Percentiles rank a stretch among this genome's conserved stretches.
These are phyloP conservation scores for Tephrocybe sp. DNA, from an alignment of 768 basidiomycete species.

Conservation along the genomic window DNA sequence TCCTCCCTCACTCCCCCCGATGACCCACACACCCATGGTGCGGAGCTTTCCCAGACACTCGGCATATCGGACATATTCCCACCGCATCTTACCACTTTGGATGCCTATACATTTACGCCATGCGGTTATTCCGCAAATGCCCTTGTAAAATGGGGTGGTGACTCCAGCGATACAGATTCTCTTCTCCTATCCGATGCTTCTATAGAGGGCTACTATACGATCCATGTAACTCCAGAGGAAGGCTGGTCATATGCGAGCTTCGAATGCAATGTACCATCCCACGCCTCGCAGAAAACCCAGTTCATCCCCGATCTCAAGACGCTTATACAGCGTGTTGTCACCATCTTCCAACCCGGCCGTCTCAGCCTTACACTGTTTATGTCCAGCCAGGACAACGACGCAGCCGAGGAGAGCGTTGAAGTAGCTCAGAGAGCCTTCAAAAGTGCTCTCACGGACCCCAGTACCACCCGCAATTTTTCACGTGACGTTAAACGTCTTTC, in stretches of 20 bases:
- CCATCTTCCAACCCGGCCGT: conserved; percentile 88
- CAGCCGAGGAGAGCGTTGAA: conserved; percentile 58
- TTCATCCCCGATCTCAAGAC: conserved; percentile 72
- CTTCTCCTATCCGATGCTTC: conserved; percentile 14
- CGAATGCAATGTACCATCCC: conserved; percentile 91
- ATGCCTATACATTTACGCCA: conserved; percentile 91
- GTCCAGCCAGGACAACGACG: conserved; percentile 59
- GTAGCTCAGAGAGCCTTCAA: conserved; percentile 75
- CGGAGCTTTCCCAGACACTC: conserved; percentile 63
- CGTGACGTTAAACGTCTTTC: conserved; percentile 1
- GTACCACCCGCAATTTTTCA: conserved; percentile 2
- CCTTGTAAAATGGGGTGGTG: conserved; percentile 65
- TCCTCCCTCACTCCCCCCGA: conserved; percentile 35
- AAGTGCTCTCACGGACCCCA: conserved; percentile 50
- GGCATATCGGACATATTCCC: conserved; percentile 88
- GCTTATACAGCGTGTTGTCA: conserved; percentile 85
- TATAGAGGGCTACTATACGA: conserved; percentile 95
- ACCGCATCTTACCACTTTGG: conserved; percentile 73
- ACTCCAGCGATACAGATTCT: conserved; percentile 4
- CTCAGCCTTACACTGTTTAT: conserved; percentile 91
- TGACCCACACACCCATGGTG: conserved; percentile 45
- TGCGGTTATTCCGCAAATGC: conserved; percentile 98
- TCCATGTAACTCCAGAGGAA: conserved; percentile 97
- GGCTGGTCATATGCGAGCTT: conserved; percentile 99
- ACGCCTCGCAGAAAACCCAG: conserved; percentile 22